Evolutionary conservation across 1,284 basidiomycete genomes (phyloP), one percentile per base, ranked within the genome.

Genomic region (Pyrrhoderma lamaoense): DNA sequence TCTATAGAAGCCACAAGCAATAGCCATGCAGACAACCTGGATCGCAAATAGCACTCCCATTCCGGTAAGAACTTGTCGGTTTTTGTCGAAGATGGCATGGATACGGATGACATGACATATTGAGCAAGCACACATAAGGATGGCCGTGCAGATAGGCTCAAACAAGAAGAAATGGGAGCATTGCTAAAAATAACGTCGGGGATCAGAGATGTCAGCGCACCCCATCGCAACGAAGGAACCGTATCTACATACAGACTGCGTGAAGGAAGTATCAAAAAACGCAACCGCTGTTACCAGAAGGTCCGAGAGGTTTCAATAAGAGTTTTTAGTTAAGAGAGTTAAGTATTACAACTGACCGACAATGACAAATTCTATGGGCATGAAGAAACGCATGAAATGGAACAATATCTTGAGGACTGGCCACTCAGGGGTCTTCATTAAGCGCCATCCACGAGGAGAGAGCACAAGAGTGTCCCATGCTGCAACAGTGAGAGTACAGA

Each of bases 391-490:
- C 51, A 90, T 64, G 63, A 89, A 79, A 64, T 84, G 76, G 69
- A 82, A 89, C 42, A 88, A 68, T 38, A 80, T 65, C 66, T 90
- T 90, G 62, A 90, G 77, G 0, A 74, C 64, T 0, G 87, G 86
- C 87, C 87, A 89, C 59, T 79, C 79, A 40, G 73, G 70, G n/a
- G 73, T 70, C 61, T 75, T 78, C 58, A 80, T 65, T 50, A 90
- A 76, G 38, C 81, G 76, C 77, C 81, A 89, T 49, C 82, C 81
- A 45, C 87, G 70, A 0, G 87, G 87, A 4, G 80, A 82, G 42
- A 90, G 75, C 19, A 90, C 87, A 58, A 90, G 79, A 31, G 86
- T 82, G 60, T 90, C 87, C 87, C 87, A 89, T 8, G 87, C 87
- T 0, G 87, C 84, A 50, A 90, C 85, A 45, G 87, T 90, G 54